Base-by-base conservation (phyloP, 2,329 filamentous ascomycete genomes). In the Colletotrichum musae region DNA sequence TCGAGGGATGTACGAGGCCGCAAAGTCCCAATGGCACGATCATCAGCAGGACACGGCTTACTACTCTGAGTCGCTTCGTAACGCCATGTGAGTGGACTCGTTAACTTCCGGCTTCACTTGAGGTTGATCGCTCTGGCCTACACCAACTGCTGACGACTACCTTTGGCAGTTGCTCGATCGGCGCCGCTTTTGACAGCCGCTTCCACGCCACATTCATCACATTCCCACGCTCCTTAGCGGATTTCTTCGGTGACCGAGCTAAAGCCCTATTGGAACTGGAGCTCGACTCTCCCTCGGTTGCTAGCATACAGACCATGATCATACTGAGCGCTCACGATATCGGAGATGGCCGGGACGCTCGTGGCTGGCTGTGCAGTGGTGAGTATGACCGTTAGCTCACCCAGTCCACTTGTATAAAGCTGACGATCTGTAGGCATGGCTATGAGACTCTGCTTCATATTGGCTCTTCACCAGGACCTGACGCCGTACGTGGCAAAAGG, bases 191-290 rank as follows among this genome's bases (percentile, higher is more conserved):
- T n/a, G 41, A 43, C 16, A 43, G 41, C 5, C 41, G 41, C 16
- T 43, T 43, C 41, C 41, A 43, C 41, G 13, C 41, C 5, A 43
- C 41, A 5, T 81, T 82, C 32, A 26, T 36, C 28, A 56, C 53
- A 15, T 57, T 71, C 74, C 82, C 63, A 79, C 80, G n/a, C 77
- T 81, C 68, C 74, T 76, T 32, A 76, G 53, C 53, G 6, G 53
- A 57, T 15, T 57, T 57, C 28, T 57, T 57, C 13, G 53, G 28
- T 10, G 53, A 57, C 28, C 28, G 53, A 18, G 26, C 53, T 6
- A 57, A 57, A 41, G 36, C 53, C 16, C 36, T 57, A 4, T 16
- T 57, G 6, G 53, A 57, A n/a, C 13, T 57, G 4, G 53, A 57
- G 28, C 28, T 57, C 5, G 32, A 41, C 28, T 21, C 18, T 7